These are phyloP conservation scores for Serendipita sp. DNA, from an alignment of 768 basidiomycete species.

Conservation along the genomic window DNA sequence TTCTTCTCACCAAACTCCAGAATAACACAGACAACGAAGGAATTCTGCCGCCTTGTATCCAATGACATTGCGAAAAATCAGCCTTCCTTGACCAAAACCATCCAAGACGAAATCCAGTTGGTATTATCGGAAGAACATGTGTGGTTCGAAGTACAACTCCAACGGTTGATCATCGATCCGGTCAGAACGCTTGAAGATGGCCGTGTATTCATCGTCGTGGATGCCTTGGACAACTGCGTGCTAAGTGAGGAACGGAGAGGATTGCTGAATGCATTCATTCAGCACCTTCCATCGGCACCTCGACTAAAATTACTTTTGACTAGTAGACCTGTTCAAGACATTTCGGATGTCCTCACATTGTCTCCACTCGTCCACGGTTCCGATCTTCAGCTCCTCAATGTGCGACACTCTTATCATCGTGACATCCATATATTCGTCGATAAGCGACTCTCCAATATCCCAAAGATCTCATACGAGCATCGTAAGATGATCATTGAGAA, in stretches of 20 bases:
- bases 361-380: neutral
- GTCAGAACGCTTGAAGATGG: neutral
- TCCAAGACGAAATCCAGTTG: neutral
- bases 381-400: neutral
- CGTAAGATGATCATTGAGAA: neutral
- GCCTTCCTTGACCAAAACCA: neutral
- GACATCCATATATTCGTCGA: neutral
- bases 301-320: neutral
- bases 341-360: neutral
- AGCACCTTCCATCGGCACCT: neutral
- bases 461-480: neutral
- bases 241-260: neutral
- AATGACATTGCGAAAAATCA: neutral
- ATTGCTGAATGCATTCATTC: neutral
- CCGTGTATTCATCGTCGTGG: neutral
- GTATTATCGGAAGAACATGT: neutral
- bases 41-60: neutral
- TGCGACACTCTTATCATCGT: neutral
- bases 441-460: neutral
- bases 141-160: neutral
- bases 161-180: neutral
- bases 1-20: neutral
- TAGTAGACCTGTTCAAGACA: neutral
- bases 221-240: conserved; percentile 1
- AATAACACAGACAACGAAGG: neutral